Conservation (phyloP, 1,284 basidiomycete genomes). For the Phylloporus gajari region DNA sequence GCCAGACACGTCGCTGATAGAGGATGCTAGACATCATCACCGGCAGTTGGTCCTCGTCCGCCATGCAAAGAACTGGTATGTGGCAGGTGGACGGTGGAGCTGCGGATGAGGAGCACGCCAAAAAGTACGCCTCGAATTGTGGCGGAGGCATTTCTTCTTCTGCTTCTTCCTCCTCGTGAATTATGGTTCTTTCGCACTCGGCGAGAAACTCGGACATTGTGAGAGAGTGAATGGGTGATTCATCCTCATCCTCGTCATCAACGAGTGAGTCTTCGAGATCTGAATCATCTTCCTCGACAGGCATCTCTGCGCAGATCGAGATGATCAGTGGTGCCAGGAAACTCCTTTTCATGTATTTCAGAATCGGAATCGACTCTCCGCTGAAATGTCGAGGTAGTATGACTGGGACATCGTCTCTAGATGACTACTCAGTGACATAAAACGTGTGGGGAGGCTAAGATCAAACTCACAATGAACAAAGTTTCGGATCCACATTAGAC, state of each 20-base stretch:
- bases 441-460: not conserved
- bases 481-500: not conserved
- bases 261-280: not conserved
- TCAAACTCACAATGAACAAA: slow-evolving; percentile 8
- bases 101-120: not conserved
- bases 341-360: slow-evolving; percentile 14
- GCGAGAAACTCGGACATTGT: slow-evolving; percentile 18
- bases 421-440: not conserved
- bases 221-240: not conserved
- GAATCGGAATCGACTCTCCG: slow-evolving; percentile 12
- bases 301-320: slow-evolving; percentile 9
- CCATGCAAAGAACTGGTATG: slow-evolving; percentile 12
- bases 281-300: not conserved
- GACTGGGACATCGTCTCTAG: slow-evolving; percentile 18
- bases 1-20: slow-evolving; percentile 21
- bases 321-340: slow-evolving; percentile 13
- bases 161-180: slow-evolving; percentile 7
- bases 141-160: too few relatives aligned
- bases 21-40: slow-evolving; percentile 19
- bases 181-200: not conserved
- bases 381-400: slow-evolving; percentile 20
- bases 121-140: slow-evolving; percentile 13
- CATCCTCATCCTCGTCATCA: not conserved
- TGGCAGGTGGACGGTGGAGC: slow-evolving; percentile 8
- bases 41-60: slow-evolving; percentile 10